Conservation (phyloP, 2,329 filamentous ascomycete species). For the Chaetomium olivaceum region DNA sequence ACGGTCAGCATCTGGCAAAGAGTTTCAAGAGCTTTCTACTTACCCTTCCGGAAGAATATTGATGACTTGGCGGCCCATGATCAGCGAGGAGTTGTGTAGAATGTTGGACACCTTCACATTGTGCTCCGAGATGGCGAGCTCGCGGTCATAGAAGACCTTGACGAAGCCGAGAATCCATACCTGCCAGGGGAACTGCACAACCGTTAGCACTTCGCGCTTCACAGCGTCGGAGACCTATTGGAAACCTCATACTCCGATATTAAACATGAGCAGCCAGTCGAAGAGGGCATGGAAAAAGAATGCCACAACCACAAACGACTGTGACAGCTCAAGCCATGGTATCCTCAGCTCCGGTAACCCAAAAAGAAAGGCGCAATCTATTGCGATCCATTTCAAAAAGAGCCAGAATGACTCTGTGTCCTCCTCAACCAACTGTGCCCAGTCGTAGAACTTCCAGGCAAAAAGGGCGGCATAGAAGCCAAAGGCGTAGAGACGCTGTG, state of each 20-base stretch:
- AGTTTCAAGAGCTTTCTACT: constrained; percentile 28
- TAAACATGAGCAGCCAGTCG: constrained; percentile 91
- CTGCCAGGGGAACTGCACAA: constrained; percentile 65
- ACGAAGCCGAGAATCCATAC: constrained; percentile 70
- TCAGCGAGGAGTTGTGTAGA: constrained; percentile 87
- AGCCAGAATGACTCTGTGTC: constrained; percentile 85
- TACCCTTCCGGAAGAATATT: constrained; percentile 94
- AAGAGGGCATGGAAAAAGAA: constrained; percentile 71
- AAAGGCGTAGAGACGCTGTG: constrained; percentile 83
- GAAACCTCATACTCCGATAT: constrained; percentile 64
- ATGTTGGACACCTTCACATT: constrained; percentile 87
- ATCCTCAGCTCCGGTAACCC: constrained; percentile 84
- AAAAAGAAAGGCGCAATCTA: constrained; percentile 86
- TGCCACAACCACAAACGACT: constrained; percentile 67
- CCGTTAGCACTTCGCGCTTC: constrained; percentile 11
- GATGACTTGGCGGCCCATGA: constrained; percentile 94
- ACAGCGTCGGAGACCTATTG: not conserved
- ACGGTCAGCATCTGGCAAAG: constrained; percentile 34
- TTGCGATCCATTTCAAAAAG: constrained; percentile 88
- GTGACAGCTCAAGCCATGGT: constrained; percentile 93
- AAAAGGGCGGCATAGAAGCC: constrained; percentile 75
- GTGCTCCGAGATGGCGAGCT: constrained; percentile 89
- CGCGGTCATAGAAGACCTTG: constrained; percentile 87
- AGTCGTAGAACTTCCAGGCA: constrained; percentile 87
- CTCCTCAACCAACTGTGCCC: constrained; percentile 73